Evolutionary conservation across 2,329 filamentous ascomycete genomes (phyloP).

Genomic region (Aspergillus aculeatinus): DNA sequence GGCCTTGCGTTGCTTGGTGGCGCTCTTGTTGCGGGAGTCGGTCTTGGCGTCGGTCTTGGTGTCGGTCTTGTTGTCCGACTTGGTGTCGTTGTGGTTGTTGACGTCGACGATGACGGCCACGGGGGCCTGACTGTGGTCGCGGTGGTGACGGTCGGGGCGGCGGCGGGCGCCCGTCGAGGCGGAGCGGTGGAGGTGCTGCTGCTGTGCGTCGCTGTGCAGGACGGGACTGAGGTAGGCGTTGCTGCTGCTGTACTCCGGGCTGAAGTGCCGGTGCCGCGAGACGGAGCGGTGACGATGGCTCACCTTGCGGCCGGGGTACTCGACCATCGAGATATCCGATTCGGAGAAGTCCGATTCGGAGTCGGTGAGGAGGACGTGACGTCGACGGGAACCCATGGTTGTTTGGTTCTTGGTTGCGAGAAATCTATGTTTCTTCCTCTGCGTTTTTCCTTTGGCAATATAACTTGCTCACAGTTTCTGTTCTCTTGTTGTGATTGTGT

Average conservation of each 20-base stretch:
- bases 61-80: constrained; percentile 7
- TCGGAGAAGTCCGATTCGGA: constrained; percentile 37
- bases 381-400: constrained; percentile 14
- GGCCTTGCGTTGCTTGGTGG: constrained; percentile 27
- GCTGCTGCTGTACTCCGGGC: constrained; percentile 26
- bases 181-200: constrained; percentile 32
- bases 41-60: constrained; percentile 23
- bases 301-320: constrained; percentile 21
- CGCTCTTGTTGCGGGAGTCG: constrained; percentile 28
- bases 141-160: constrained; percentile 6
- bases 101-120: constrained; percentile 38
- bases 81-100: constrained; percentile 8
- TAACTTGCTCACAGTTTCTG: neutral
- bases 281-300: constrained; percentile 31
- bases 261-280: constrained; percentile 30
- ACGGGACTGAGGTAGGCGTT: constrained; percentile 27
- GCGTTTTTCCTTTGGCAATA: constrained; percentile 10
- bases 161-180: constrained; percentile 37
- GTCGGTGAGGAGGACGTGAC: constrained; percentile 20
- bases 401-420: neutral
- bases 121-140: constrained; percentile 15
- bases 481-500: neutral
- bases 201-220: constrained; percentile 13
- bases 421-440: neutral
- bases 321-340: constrained; percentile 37